phyloP scores from a whole-genome alignment of 495 filamentous ascomycete genomes.

The Aspergillus bertholletiae region DNA sequence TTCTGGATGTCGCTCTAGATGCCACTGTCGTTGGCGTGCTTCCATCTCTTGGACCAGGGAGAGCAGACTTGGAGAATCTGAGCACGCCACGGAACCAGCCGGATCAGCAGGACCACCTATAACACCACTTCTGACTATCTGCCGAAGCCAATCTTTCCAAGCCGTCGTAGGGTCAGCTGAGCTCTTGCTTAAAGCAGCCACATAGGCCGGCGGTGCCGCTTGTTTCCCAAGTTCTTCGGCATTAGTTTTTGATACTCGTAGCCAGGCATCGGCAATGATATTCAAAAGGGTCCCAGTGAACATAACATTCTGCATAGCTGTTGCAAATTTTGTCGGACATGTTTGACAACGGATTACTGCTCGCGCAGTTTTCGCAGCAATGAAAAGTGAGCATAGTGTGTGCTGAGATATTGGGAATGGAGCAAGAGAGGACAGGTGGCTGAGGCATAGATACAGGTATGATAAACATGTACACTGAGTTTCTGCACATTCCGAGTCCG shows the following conservation, averaged over 20 bases:
- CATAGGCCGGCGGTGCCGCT: conserved; percentile 30
- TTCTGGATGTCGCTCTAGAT: conserved; percentile 24
- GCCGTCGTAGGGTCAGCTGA: conserved; percentile 21
- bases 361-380: conserved; percentile 52
- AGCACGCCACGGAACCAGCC: conserved; percentile 19
- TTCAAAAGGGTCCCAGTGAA: conserved; percentile 62
- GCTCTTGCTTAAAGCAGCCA: conserved; percentile 22
- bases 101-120: conserved; percentile 28
- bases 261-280: conserved; percentile 57
- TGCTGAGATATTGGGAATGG: conserved; percentile 41
- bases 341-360: conserved; percentile 55
- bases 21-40: conserved; percentile 40
- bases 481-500: conserved; percentile 21
- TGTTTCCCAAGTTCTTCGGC: conserved; percentile 34
- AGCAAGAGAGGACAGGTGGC: conserved; percentile 39
- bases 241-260: conserved; percentile 34
- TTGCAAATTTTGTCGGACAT: conserved; percentile 49
- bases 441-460: conserved; percentile 44
- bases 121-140: conserved; percentile 35
- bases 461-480: conserved; percentile 42
- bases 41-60: conserved; percentile 40
- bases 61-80: conserved; percentile 28
- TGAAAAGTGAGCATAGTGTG: conserved; percentile 55
- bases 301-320: conserved; percentile 60
- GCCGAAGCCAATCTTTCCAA: conserved; percentile 40